Percentiles rank a stretch among this genome's conserved stretches.
These are phyloP conservation scores for Hortiboletus flavorubellus DNA, from an alignment of 768 basidiomycete genomes.

Conservation along the genomic window DNA sequence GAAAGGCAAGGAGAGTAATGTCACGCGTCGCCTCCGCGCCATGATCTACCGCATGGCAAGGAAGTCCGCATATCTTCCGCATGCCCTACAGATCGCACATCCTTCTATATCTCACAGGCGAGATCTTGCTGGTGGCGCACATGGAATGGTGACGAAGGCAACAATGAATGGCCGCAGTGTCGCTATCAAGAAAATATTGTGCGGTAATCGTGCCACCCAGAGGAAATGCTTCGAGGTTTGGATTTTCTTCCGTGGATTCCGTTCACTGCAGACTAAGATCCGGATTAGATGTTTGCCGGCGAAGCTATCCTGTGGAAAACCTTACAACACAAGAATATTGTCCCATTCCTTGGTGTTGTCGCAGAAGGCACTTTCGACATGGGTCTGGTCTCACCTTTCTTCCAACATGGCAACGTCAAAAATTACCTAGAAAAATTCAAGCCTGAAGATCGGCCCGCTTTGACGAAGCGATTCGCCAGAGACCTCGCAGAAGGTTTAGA, in stretches of 20 bases:
- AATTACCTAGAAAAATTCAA: neutral
- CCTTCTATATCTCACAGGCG: neutral
- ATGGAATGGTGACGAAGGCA: conserved; percentile 21
- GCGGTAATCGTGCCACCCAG: neutral
- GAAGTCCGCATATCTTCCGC: conserved; percentile 25
- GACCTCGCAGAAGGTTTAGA: conserved; percentile 21
- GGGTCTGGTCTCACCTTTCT: conserved; percentile 26
- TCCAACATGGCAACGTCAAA: conserved; percentile 19
- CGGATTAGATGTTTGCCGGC: conserved; percentile 18
- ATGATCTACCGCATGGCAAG: conserved; percentile 29
- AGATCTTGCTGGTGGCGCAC: conserved; percentile 11
- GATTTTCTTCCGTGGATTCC: neutral
- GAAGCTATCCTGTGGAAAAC: conserved; percentile 30
- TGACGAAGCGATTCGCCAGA: conserved; percentile 8
- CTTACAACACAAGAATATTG: conserved; percentile 25
- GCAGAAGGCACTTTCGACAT: conserved; percentile 3
- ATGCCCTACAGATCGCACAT: conserved; percentile 10
- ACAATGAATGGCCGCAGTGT: conserved; percentile 13
- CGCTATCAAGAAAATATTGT: conserved; percentile 25
- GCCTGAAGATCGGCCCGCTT: neutral
- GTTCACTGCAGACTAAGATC: conserved; percentile 1
- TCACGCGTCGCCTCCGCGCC: conserved; percentile 14
- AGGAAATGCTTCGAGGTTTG: conserved; percentile 14
- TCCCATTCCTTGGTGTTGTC: conserved; percentile 24
- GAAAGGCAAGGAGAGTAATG: neutral